A percentile compares a stretch with the other conserved stretches of the same genome.
Conservation (phyloP, 441 rosid species). For the Theobroma grandiflorum region DNA sequence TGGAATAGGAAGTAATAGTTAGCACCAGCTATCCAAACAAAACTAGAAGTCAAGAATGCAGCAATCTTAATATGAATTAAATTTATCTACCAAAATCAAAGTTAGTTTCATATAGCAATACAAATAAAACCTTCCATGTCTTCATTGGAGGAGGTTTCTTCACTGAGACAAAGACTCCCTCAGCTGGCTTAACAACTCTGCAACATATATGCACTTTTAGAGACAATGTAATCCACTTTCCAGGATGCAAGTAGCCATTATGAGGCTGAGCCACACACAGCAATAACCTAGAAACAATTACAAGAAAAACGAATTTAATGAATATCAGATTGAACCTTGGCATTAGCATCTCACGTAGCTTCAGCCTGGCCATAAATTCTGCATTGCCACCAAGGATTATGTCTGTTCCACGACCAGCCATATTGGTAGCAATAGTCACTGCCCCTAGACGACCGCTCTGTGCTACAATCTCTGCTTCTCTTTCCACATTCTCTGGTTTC, state of each 20-base stretch:
- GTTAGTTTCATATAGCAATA: slow-evolving; percentile 23
- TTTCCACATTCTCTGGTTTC: slow-evolving; percentile 98
- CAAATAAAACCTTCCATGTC: slow-evolving; percentile 84
- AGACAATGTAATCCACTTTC: background rate
- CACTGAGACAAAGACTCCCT: slow-evolving; percentile 86
- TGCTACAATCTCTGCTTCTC: slow-evolving; percentile 99
- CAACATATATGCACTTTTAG: slow-evolving; percentile 26
- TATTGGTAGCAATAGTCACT: slow-evolving; percentile 96
- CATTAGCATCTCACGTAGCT: slow-evolving; percentile 97
- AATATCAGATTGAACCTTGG: slow-evolving; percentile 72
- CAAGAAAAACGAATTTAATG: slow-evolving; percentile 21
- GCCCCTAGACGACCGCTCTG: slow-evolving; percentile 99
- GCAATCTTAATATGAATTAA: background rate
- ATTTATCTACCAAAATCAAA: slow-evolving; percentile 22
- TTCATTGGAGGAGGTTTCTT: slow-evolving; percentile 85
- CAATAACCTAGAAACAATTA: background rate
- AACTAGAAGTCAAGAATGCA: slow-evolving; percentile 8
- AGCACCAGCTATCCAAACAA: background rate
- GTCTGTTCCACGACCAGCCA: slow-evolving; percentile 99
- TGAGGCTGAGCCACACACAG: background rate
- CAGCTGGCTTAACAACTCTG: slow-evolving; percentile 85
- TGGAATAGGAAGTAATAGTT: slow-evolving; percentile 37
- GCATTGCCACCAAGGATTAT: slow-evolving; percentile 98
- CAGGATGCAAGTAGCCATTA: slow-evolving; percentile 20
- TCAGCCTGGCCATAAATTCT: slow-evolving; percentile 98